phyloP scores from a whole-genome alignment of 805 yeast species.

The Lipomyces japonicus region DNA sequence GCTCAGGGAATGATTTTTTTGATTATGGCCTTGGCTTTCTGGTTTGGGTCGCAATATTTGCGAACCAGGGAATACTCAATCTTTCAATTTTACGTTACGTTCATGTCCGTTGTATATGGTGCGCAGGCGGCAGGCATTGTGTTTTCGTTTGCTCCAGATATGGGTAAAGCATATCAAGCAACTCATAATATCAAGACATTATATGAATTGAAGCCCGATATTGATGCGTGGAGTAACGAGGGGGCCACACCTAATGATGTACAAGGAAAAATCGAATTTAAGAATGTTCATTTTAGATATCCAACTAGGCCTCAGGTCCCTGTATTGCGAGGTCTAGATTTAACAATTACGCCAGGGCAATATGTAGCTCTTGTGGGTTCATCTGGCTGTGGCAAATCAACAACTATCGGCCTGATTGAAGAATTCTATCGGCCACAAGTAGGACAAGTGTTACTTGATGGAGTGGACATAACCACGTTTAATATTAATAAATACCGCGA shows the following conservation, averaged over 20 bases:
- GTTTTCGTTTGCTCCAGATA: slow-evolving; percentile 45
- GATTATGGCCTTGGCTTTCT: slow-evolving; percentile 44
- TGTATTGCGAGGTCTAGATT: slow-evolving; percentile 32
- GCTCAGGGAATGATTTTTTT: slow-evolving; percentile 43
- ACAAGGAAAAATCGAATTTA: slow-evolving; percentile 52
- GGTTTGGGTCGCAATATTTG: slow-evolving; percentile 44
- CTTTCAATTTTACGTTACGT: slow-evolving; percentile 42
- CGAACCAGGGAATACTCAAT: slow-evolving; percentile 35
- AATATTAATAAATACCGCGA: slow-evolving; percentile 52
- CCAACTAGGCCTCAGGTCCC: slow-evolving; percentile 37
- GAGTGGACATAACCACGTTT: slow-evolving; percentile 46
- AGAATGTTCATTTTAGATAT: slow-evolving; percentile 36
- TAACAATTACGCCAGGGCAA: slow-evolving; percentile 62
- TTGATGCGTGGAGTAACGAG: slow-evolving; percentile 37
- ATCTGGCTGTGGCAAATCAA: slow-evolving; percentile 52
- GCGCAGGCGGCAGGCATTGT: slow-evolving; percentile 45
- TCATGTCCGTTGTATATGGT: slow-evolving; percentile 42
- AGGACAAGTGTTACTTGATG: slow-evolving; percentile 54
- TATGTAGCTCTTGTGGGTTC: slow-evolving; percentile 90
- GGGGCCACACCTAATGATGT: slow-evolving; percentile 34
- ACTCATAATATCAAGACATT: slow-evolving; percentile 37
- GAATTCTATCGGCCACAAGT: slow-evolving; percentile 50
- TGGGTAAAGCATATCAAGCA: slow-evolving; percentile 45
- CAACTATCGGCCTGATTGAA: slow-evolving; percentile 52
- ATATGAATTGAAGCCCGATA: slow-evolving; percentile 37